These are phyloP conservation scores for Arachis stenosperma DNA, from an alignment of 306 rosid genomes.

Conservation along the genomic window DNA sequence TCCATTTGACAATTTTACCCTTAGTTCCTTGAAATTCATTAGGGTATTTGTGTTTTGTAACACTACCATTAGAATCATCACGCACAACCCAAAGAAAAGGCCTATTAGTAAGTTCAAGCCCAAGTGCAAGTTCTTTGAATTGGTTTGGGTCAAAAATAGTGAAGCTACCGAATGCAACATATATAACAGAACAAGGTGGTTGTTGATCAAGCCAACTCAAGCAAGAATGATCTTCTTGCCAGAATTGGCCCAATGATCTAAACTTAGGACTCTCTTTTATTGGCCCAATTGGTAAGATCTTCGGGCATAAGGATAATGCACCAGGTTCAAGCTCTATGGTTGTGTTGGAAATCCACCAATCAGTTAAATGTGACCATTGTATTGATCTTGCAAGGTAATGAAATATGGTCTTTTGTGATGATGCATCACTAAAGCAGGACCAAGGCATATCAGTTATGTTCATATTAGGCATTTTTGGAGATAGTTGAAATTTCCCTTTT, in stretches of 20 bases:
- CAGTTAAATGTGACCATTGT: background rate
- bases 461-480: constrained; percentile 29
- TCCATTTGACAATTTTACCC: constrained; percentile 41
- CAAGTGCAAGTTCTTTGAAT: constrained; percentile 38
- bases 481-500: constrained; percentile 25
- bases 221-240: constrained; percentile 41
- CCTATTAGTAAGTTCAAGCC: constrained; percentile 33
- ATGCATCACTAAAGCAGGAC: background rate
- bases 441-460: constrained; percentile 19
- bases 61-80: background rate
- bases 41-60: constrained; percentile 1
- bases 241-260: constrained; percentile 35
- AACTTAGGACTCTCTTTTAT: background rate
- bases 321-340: constrained; percentile 29
- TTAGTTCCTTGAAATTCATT: constrained; percentile 23
- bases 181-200: constrained; percentile 36
- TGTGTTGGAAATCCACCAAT: constrained; percentile 42
- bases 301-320: constrained; percentile 32
- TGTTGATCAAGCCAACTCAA: constrained; percentile 41
- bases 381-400: background rate
- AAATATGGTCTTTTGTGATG: constrained; percentile 2
- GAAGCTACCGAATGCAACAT: constrained; percentile 37
- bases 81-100: constrained; percentile 51
- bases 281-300: constrained; percentile 42
- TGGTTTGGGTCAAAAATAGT: constrained; percentile 25